These are phyloP conservation scores for Saccharomycopsis babjevae DNA, from an alignment of 805 yeast genomes.

Conservation along the genomic window DNA sequence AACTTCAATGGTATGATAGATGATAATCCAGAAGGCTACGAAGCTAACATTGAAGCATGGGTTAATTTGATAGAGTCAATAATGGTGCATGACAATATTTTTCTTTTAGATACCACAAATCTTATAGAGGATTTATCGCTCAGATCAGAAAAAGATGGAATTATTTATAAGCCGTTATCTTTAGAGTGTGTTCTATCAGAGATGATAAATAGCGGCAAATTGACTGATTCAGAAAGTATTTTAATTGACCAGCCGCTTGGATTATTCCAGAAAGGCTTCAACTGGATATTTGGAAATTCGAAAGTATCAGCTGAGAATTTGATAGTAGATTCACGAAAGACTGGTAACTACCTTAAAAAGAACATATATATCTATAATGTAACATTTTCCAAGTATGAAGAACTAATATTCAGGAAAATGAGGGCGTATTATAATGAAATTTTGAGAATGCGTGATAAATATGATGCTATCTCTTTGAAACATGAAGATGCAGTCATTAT, in stretches of 20 bases:
- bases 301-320: background rate
- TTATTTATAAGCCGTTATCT: slow-evolving; percentile 14
- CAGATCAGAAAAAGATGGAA: background rate
- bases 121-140: slow-evolving; percentile 10
- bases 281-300: background rate
- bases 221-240: background rate
- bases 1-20: slow-evolving; percentile 11
- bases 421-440: background rate
- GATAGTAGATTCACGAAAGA: background rate
- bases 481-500: background rate
- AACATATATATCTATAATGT: background rate
- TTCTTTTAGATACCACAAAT: slow-evolving; percentile 6
- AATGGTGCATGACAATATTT: slow-evolving; percentile 1
- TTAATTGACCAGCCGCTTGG: background rate
- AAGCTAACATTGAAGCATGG: slow-evolving; percentile 18
- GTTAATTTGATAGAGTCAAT: slow-evolving; percentile 9
- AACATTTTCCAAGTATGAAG: background rate
- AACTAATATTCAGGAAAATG: background rate
- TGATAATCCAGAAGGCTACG: slow-evolving; percentile 19
- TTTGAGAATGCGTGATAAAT: background rate
- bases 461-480: background rate
- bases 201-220: slow-evolving; percentile 2
- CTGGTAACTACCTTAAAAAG: background rate
- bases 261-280: background rate
- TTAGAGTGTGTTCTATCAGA: slow-evolving; percentile 17